A percentile compares a stretch with the other conserved stretches of the same genome.
These are phyloP conservation scores for Rhizopogon salebrosus DNA, from an alignment of 768 basidiomycete genomes.

Conservation along the genomic window DNA sequence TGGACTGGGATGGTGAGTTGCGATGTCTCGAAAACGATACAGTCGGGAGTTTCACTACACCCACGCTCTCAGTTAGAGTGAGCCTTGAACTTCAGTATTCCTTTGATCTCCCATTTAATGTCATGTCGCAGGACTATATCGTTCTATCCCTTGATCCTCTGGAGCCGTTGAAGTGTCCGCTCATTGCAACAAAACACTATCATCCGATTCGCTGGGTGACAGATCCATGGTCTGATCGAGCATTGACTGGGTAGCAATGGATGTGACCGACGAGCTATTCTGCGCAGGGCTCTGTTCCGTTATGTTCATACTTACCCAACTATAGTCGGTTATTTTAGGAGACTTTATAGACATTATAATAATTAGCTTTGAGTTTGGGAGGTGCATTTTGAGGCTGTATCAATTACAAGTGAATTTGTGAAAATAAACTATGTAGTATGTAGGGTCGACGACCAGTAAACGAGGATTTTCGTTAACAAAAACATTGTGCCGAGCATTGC, in stretches of 20 bases:
- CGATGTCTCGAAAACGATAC: constrained; percentile 31
- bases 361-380: too few relatives aligned
- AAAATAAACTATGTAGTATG: too few relatives aligned
- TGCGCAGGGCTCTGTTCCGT: neutral
- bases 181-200: constrained; percentile 33
- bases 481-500: too few relatives aligned
- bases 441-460: too few relatives aligned
- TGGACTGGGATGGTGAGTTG: constrained; percentile 63
- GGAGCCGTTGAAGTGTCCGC: constrained; percentile 31
- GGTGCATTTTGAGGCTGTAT: too few relatives aligned
- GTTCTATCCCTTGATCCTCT: constrained; percentile 43
- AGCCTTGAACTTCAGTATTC: constrained; percentile 5
- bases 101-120: neutral
- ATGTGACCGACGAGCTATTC: neutral
- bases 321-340: neutral
- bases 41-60: constrained; percentile 42
- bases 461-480: too few relatives aligned
- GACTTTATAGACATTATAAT: neutral
- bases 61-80: constrained; percentile 47
- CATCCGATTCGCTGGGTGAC: constrained; percentile 56
- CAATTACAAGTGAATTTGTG: too few relatives aligned
- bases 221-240: constrained; percentile 39
- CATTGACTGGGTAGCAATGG: constrained; percentile 1
- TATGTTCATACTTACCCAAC: too few relatives aligned
- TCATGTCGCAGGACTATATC: constrained; percentile 49